phyloP scores from a whole-genome alignment of 768 basidiomycete genomes.

The Nidularia sp. region DNA sequence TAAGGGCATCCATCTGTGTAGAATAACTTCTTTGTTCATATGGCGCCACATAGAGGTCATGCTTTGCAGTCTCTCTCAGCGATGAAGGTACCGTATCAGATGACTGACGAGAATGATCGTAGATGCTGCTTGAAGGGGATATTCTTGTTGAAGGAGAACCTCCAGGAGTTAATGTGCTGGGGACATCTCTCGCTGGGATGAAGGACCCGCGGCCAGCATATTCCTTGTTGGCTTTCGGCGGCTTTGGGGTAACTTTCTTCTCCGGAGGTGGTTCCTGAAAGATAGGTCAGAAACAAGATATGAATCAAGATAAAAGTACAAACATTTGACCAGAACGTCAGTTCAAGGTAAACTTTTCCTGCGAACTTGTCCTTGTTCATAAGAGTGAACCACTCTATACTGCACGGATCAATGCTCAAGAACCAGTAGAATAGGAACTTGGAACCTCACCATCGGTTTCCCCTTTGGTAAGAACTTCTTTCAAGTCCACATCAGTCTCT shows the following conservation, averaged over 20 bases:
- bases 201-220: conserved; percentile 82
- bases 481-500: conserved; percentile 83
- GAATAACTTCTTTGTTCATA: conserved; percentile 55
- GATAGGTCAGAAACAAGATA: conserved; percentile 2
- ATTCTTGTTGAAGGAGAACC: conserved; percentile 21
- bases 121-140: conserved; percentile 24
- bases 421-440: not conserved
- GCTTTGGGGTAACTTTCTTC: conserved; percentile 53
- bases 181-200: conserved; percentile 43
- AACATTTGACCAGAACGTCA: conserved; percentile 97
- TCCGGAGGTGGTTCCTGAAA: conserved; percentile 73
- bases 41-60: conserved; percentile 70
- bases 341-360: conserved; percentile 92
- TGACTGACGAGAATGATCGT: conserved; percentile 32
- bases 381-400: conserved; percentile 89
- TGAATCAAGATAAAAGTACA: conserved; percentile 19
- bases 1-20: conserved; percentile 48
- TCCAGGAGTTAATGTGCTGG: conserved; percentile 17
- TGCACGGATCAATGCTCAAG: conserved; percentile 2
- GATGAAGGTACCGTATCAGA: conserved; percentile 60
- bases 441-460: conserved; percentile 85
- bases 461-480: conserved; percentile 88
- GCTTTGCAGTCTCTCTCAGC: conserved; percentile 53
- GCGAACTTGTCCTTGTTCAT: conserved; percentile 89
- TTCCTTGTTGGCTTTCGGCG: conserved; percentile 48